These are phyloP conservation scores for Verbascum thapsus DNA, from an alignment of 257 asterid species.

Conservation along the genomic window DNA sequence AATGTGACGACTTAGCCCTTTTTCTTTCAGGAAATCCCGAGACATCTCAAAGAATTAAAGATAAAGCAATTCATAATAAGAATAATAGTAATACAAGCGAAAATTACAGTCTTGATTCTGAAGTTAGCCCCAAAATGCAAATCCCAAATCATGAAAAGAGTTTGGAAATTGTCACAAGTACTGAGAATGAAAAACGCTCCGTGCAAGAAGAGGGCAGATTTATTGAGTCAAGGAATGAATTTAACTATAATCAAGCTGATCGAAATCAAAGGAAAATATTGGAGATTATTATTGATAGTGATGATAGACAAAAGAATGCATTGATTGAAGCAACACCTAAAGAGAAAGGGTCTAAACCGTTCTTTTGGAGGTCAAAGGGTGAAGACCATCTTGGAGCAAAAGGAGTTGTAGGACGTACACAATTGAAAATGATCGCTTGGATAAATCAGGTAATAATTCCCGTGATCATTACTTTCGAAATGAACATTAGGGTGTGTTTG, in stretches of 20 bases:
- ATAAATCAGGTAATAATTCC: constrained; percentile 51
- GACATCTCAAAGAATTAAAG: constrained; percentile 37
- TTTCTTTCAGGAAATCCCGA: constrained; percentile 71
- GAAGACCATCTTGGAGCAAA: constrained; percentile 41
- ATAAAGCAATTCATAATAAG: constrained; percentile 29
- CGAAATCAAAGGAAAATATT: constrained; percentile 28
- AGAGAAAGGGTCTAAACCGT: constrained; percentile 58
- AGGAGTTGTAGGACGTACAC: constrained; percentile 35
- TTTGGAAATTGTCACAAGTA: constrained; percentile 29
- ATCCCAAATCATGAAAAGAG: constrained; percentile 27
- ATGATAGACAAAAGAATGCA: constrained; percentile 37
- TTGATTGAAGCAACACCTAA: constrained; percentile 56
- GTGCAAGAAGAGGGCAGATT: constrained; percentile 33
- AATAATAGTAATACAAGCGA: constrained; percentile 31
- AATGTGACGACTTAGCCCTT: constrained; percentile 69
- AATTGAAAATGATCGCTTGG: constrained; percentile 48
- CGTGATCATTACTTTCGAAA: background rate
- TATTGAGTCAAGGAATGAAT: constrained; percentile 33
- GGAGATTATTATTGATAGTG: constrained; percentile 67
- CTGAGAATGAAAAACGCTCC: constrained; percentile 21
- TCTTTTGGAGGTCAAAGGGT: constrained; percentile 44
- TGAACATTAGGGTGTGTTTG: no score
- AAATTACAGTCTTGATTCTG: constrained; percentile 28
- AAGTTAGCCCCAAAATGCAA: constrained; percentile 27
- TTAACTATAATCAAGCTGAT: constrained; percentile 43